Evolutionary conservation across 2,329 filamentous ascomycete genomes (phyloP).

Genomic region (Daldinia sp.): DNA sequence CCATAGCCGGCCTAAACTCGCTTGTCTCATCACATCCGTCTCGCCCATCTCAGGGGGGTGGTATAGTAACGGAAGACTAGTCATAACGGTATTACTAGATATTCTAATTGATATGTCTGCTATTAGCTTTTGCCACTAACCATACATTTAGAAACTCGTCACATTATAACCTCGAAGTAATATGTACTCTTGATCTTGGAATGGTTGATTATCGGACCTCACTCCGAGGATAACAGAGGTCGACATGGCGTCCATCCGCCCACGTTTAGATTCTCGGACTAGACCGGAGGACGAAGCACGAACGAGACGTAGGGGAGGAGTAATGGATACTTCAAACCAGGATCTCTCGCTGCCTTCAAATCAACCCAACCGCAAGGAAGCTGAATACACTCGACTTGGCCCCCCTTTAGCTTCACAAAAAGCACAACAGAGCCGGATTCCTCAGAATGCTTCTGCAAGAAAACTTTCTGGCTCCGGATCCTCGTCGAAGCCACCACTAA

Average conservation of each 20-base stretch:
- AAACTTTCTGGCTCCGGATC: constrained; percentile 29
- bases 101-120: constrained; percentile 18
- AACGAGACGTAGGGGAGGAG: constrained; percentile 41
- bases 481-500: constrained; percentile 49
- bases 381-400: constrained; percentile 33
- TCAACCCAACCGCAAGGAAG: constrained; percentile 42
- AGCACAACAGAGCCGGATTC: constrained; percentile 48
- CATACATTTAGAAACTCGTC: constrained; percentile 20
- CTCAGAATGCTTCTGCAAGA: constrained; percentile 47
- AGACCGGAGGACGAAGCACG: constrained; percentile 40
- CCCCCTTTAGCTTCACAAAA: constrained; percentile 39
- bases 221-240: constrained; percentile 34
- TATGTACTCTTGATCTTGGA: constrained; percentile 38
- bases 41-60: constrained; percentile 17
- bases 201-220: constrained; percentile 37
- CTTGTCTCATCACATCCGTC: constrained; percentile 18
- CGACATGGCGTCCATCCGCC: constrained; percentile 47
- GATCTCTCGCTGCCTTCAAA: constrained; percentile 39
- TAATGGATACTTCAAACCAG: constrained; percentile 43
- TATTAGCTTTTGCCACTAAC: constrained; percentile 29
- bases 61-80: constrained; percentile 24
- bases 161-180: constrained; percentile 20
- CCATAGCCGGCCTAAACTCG: constrained; percentile 12
- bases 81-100: constrained; percentile 29
- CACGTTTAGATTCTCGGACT: constrained; percentile 41